Evolutionary conservation across 1,284 basidiomycete genomes (phyloP), one percentile per base, ranked within the genome.

Genomic region (Cryptococcus jaspeensis): DNA sequence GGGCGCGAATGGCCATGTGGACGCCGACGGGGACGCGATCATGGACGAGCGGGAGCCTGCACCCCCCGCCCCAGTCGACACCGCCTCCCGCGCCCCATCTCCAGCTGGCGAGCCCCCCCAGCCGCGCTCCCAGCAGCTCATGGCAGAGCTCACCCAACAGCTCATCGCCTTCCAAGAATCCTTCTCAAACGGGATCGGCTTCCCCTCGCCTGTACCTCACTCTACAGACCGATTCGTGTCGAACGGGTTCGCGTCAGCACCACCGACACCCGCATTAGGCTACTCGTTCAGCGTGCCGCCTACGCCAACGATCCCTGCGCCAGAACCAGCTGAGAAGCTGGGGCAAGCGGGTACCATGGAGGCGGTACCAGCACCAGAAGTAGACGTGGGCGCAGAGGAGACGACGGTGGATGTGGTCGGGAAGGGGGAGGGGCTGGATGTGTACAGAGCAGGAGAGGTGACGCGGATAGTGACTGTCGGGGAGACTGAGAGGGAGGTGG

Each of bases 131-230:
- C 43, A 46, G 32, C 59, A 58, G 32, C 50, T 89, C 79, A 89
- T 94, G 85, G 90, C 92, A 75, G 87, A 88, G 67, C 79, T 95
- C 5, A 90, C 90, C 84, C 84, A 88, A 68, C 90, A 93, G 71
- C 77, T 94, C 41, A 89, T 91, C 61, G 81, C 78, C 47, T 94
- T 94, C 72, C 91, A 94, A 78, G 90, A 93, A 72, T 83, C 85
- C 51, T 92, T 89, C 79, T 59, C 59, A 50, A 60, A 54, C 42
- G 51, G 42, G 38, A 32, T 60, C 20, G 57, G 56, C 20, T 63
- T 62, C 38, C 59, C 55, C 13, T 62, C 68, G 25, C 69, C 72
- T 16, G 39, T 62, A 12, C 63, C 58, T 6, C 60, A 56, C 12
- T 32, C 28, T 32, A 9, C 28, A 32, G 28, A 32, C 28, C 28